Base-by-base conservation (phyloP, 129 eudicot genomes). In the Heracleum sosnowskyi region DNA sequence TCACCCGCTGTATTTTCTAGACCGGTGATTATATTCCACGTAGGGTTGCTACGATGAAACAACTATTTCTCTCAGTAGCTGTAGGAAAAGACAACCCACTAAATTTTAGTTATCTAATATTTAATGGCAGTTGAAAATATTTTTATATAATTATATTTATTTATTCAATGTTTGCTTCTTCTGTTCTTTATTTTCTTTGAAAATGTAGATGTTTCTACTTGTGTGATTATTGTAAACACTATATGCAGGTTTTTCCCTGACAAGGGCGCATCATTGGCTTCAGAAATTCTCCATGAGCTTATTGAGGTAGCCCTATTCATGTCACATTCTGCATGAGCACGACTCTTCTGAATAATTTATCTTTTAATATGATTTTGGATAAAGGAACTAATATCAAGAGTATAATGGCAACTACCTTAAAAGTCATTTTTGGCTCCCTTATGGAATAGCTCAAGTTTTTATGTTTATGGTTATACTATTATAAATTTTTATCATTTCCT, bases 181-280 rank as follows among this genome's bases (percentile, higher is more conserved):
- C 26, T 22, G 16, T 37, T 37, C 41, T 22, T 20, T 4, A 10
- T 63, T 63, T 12, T 5, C 7, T 11, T 10, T 64, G 36, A 28
- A 64, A 64, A 12, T 11, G 39, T 13, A 53, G 64, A 26, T 73
- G 24, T 26, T 83, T 75, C 76, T 11, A 34, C 60, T 72, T 63
- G 28, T 49, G 57, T 46, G 34, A 2, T 40, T 79, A 13, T 51
- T 68, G 41, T 69, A 60, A 77, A 85, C 63, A 74, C 46, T 46
- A 47, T 81, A 64, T 78, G 63, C 92, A 95, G 99, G 79, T 95
- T 95, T 83, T 92, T 91, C 83, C 97, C 99, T 4, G 92, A 92
- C 69, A 90, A 95, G 83, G 96, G 97, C 18, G 80, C 86, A 75
- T 75, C 86, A 74, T 82, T 92, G 86, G 99, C 99, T 1, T 39